Evolutionary conservation across 208 protist species (phyloP), one percentile per base, ranked within the genome.

Genomic region (Trypanosoma mega): DNA sequence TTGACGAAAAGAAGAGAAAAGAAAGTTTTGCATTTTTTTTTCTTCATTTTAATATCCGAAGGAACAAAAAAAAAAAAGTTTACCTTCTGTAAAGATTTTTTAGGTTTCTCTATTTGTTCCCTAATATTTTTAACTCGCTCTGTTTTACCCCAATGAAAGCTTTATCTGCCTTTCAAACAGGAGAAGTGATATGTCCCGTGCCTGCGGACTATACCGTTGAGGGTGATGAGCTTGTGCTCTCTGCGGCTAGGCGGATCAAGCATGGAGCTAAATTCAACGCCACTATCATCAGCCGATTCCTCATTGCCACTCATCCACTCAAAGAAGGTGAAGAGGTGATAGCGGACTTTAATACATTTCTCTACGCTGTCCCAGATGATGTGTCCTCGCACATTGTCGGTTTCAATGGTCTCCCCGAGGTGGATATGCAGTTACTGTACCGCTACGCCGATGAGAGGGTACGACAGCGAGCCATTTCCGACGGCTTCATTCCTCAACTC

Each of bases 401-500:
- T 18, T 90, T 93, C 58, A 78, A 79, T 49, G 80, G 78, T 63
- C 64, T 90, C 30, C 27, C 47, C 14, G 78, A 86, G 36, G 72
- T 65, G 14, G 63, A 81, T 50, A 79, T 90, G 68, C 82, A 90
- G 58, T 41, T 61, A 29, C 65, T 87, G 8, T 93, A 90, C 61
- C 56, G 65, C 12, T 89, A 78, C 63, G 82, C 83, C 0, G 87
- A 93, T 57, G 87, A 93, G 58, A 26, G 49, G n/a, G 83, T 93
- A n/a, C 87, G 87, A 2, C 65, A 89, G 72, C 67, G 60, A 23
- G 87, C 83, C 31, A 77, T 93, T 55, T 37, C 44, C 0, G 74
- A 90, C 57, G 80, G 83, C 20, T 93, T 90, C 51, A 63, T 90
- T 29, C 83, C 87, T 4, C 39, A 71, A 8, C 64, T 72, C 60